Conservation (phyloP, 176 grass and related monocot species). For the bread wheat (Triticum aestivum) region DNA sequence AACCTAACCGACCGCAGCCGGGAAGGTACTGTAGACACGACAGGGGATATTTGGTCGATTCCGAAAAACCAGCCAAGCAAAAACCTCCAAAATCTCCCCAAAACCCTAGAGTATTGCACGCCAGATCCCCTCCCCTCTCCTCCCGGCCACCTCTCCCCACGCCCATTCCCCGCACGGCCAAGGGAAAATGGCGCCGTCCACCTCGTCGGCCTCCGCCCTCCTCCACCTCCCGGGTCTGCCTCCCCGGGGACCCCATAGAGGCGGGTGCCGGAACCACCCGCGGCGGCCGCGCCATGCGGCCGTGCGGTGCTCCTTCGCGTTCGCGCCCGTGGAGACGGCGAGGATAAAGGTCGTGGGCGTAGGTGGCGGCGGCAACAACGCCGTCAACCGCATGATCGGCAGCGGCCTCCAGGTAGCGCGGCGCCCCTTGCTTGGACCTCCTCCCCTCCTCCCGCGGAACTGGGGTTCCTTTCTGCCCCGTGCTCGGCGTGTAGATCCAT, state of each 20-base stretch:
- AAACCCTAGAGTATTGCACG: constrained; percentile 36
- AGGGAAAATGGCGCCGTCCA: constrained; percentile 35
- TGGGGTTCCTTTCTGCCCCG: background rate
- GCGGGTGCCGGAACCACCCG: background rate
- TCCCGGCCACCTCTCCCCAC: background rate
- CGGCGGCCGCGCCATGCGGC: constrained; percentile 27
- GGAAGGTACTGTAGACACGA: too few relatives aligned
- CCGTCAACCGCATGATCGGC: constrained; percentile 96
- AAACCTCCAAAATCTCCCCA: constrained; percentile 20
- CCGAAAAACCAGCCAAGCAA: background rate
- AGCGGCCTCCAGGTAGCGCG: constrained; percentile 77
- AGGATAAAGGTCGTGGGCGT: constrained; percentile 91
- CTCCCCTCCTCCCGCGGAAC: too few relatives aligned
- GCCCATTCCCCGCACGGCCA: background rate
- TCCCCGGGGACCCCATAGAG: background rate
- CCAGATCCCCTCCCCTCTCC: constrained; percentile 22
- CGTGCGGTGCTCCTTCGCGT: constrained; percentile 39
- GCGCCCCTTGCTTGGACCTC: background rate
- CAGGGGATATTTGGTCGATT: too few relatives aligned
- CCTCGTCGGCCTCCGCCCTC: constrained; percentile 37
- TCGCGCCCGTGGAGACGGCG: constrained; percentile 67
- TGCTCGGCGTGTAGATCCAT: background rate
- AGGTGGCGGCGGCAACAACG: constrained; percentile 92
- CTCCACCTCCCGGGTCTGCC: constrained; percentile 30
- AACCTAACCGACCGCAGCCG: too few relatives aligned